phyloP scores from a whole-genome alignment of 169 alveolate species.

The Eimeria acervulina region DNA sequence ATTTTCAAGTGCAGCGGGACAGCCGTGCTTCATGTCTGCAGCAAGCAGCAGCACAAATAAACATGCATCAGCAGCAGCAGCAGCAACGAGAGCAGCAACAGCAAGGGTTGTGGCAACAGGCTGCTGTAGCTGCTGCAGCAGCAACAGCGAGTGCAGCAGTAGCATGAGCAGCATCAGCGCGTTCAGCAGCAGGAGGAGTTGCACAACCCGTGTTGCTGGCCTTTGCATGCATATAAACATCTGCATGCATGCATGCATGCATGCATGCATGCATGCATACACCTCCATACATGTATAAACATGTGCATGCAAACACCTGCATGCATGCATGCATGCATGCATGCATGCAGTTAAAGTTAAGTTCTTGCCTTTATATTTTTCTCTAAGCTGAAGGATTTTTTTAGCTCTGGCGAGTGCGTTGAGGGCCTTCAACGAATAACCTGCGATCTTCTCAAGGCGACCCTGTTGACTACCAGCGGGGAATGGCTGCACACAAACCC shows the following conservation, averaged over 20 bases:
- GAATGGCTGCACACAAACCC: slow-evolving; percentile 67
- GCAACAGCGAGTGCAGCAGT: background rate
- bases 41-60: background rate
- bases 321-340: no score
- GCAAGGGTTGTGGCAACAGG: background rate
- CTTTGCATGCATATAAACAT: no score
- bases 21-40: slow-evolving; percentile 61
- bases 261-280: no score
- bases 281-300: no score
- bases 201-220: no score
- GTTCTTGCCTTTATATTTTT: slow-evolving; percentile 49
- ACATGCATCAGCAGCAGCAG: slow-evolving; percentile 3
- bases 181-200: background rate
- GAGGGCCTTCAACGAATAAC: slow-evolving; percentile 53
- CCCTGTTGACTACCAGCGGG: slow-evolving; percentile 71
- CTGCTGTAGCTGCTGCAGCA: background rate
- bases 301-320: no score
- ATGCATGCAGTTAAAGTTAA: background rate
- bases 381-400: slow-evolving; percentile 68
- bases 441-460: slow-evolving; percentile 56
- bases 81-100: background rate
- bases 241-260: no score
- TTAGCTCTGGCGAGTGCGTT: slow-evolving; percentile 77
- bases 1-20: slow-evolving; percentile 65
- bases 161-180: background rate